Base-by-base conservation (phyloP, 495 filamentous ascomycete genomes). In the Acidomyces sp. region DNA sequence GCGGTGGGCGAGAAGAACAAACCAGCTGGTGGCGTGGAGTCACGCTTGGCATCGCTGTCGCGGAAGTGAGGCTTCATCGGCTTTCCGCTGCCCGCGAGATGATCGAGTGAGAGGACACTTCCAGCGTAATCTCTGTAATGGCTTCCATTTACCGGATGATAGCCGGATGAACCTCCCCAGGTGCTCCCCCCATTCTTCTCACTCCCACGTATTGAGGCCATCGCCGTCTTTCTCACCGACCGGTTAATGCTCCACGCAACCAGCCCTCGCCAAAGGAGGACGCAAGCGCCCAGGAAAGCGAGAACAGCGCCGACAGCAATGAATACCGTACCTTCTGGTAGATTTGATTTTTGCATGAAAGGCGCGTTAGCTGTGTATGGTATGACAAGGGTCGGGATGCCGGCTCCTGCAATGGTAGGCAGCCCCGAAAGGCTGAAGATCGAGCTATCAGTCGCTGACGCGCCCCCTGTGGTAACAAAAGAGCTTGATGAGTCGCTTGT, bases 1-100 rank as follows among this genome's bases (percentile, higher is more conserved):
- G 88, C 88, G 1, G 90, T 96, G 0, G 90, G 90, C 1, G 85
- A 93, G 62, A 92, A 97, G 71, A 97, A 97, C 3, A 97, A 71
- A 27, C 72, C 78, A 38, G 65, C 64, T 35, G 61, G 62, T 11
- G 70, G 60, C 37, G 60, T 63, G 54, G 34, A 66, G 63, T 39
- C 34, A 12, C 33, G 34, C 15, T 52, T 37, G 16, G 31, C 34
- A 6, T 30, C 44, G n/a, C 32, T 27, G n/a, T 47, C 49, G 26
- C 41, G 41, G 34, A 52, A 49, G 54, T 34, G 70, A 60, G 34
- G 68, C 56, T 32, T 66, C 56, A 50, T 11, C 53, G 62, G 20
- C 48, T 55, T 42, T 59, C 56, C 27, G 13, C 62, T 45, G 10
- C 63, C 63, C 19, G 64, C 65, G 12, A 68, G 59, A n/a, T 58